A percentile compares a stretch with the other conserved stretches of the same genome.
These are phyloP conservation scores for Echinosophora koreensis DNA, from an alignment of 306 rosid genomes.

Conservation along the genomic window DNA sequence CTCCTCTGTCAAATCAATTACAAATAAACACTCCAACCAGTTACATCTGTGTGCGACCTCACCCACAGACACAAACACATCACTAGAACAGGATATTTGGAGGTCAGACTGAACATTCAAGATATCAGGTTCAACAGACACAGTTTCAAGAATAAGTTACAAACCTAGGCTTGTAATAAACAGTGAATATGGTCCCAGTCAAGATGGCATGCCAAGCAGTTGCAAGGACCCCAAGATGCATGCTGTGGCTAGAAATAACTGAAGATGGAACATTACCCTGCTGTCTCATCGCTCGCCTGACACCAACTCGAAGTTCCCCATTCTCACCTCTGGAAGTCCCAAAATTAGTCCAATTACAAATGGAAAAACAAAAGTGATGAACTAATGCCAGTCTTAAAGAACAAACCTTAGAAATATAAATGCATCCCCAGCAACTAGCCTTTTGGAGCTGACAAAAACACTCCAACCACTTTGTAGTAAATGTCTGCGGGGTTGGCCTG, in stretches of 20 bases:
- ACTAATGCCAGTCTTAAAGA: conserved; percentile 3
- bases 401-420: conserved; percentile 83
- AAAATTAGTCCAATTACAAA: conserved; percentile 30
- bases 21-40: background rate
- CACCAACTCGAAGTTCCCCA: conserved; percentile 95
- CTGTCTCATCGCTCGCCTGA: conserved; percentile 91
- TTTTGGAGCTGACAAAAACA: conserved; percentile 90
- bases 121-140: background rate
- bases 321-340: conserved; percentile 77
- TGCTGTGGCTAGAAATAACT: conserved; percentile 92
- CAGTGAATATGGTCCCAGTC: conserved; percentile 87
- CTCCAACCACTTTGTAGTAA: conserved; percentile 98
- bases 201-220: conserved; percentile 90
- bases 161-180: conserved; percentile 95
- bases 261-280: conserved; percentile 87
- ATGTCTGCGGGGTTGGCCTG: conserved; percentile 97
- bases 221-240: conserved; percentile 97
- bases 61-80: background rate
- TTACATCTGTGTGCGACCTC: background rate
- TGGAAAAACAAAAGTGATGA: conserved; percentile 6
- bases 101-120: conserved; percentile 2
- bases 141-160: background rate
- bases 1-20: background rate
- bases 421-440: conserved; percentile 96
- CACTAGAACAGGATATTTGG: background rate